Conservation (phyloP, 108 stramenopile genomes). For the Fistulifera pelliculosa region DNA sequence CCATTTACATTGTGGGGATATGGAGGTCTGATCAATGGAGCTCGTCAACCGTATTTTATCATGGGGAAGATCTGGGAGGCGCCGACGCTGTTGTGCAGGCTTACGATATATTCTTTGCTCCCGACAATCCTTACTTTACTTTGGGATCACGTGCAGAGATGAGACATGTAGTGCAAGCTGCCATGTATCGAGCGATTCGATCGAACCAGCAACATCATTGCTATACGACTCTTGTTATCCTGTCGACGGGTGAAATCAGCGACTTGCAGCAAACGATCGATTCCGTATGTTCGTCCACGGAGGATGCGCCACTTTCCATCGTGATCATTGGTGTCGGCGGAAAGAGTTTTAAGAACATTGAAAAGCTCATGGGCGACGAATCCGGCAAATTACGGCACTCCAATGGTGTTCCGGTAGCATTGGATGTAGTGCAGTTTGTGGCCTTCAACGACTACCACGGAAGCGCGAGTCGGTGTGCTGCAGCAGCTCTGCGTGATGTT, state of each 20-base stretch:
- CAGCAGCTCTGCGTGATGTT: conserved; percentile 36
- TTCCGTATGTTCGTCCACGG: conserved; percentile 37
- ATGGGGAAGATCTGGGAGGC: conserved; percentile 39
- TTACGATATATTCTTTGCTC: conserved; percentile 49
- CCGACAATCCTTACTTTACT: conserved; percentile 28
- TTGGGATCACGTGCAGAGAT: conserved; percentile 64
- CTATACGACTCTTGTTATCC: conserved; percentile 58
- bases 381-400: conserved; percentile 22
- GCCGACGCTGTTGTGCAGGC: conserved; percentile 55
- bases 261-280: conserved; percentile 64
- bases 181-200: conserved; percentile 41
- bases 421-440: conserved; percentile 78
- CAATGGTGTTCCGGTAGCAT: conserved; percentile 32
- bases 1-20: conserved; percentile 80
- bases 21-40: conserved; percentile 70
- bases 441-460: conserved; percentile 40
- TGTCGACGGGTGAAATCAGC: conserved; percentile 79
- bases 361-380: conserved; percentile 20
- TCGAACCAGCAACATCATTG: conserved; percentile 21
- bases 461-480: conserved; percentile 32
- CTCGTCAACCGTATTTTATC: conserved; percentile 19
- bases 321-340: conserved; percentile 73
- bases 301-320: conserved; percentile 61
- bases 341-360: conserved; percentile 57
- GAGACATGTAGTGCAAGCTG: conserved; percentile 38